phyloP scores from a whole-genome alignment of 2,329 filamentous ascomycete species.

The Claviceps pazoutovae region DNA sequence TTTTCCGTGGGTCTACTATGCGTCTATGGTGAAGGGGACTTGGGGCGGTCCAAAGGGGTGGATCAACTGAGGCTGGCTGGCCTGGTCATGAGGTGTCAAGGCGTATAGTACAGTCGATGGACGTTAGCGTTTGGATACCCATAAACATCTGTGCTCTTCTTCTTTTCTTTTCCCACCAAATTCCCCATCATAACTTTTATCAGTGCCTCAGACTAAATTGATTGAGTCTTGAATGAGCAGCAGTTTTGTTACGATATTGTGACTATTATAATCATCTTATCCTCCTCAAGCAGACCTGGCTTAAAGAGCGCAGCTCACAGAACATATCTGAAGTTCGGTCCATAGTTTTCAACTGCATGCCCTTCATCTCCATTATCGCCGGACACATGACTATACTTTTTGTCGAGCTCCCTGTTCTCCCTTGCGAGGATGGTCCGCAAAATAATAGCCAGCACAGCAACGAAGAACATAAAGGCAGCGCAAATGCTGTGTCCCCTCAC shows the following conservation, averaged over 20 bases:
- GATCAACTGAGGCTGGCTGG: conserved; percentile 8
- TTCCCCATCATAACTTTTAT: no score
- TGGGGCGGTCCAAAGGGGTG: conserved; percentile 48
- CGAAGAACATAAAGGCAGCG: conserved; percentile 6
- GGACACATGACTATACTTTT: background rate
- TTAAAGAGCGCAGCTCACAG: background rate
- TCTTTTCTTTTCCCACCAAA: no score
- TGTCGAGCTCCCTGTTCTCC: conserved; percentile 8
- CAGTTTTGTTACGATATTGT: no score
- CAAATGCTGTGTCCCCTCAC: conserved; percentile 4
- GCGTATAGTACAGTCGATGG: background rate
- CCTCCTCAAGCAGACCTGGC: background rate
- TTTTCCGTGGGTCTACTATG: conserved; percentile 52
- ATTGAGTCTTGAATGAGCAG: no score
- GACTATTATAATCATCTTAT: background rate
- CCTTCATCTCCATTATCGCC: background rate
- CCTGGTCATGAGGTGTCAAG: background rate
- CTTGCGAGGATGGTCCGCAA: background rate
- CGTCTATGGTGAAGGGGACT: conserved; percentile 45
- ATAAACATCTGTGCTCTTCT: background rate
- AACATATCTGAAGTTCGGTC: conserved; percentile 5
- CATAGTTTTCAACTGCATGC: conserved; percentile 5
- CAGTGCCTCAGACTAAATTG: no score
- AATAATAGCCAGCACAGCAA: conserved; percentile 7
- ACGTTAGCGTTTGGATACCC: background rate